Evolutionary conservation across 257 asterid genomes (phyloP).

Genomic region (Eucommia ulmoides): DNA sequence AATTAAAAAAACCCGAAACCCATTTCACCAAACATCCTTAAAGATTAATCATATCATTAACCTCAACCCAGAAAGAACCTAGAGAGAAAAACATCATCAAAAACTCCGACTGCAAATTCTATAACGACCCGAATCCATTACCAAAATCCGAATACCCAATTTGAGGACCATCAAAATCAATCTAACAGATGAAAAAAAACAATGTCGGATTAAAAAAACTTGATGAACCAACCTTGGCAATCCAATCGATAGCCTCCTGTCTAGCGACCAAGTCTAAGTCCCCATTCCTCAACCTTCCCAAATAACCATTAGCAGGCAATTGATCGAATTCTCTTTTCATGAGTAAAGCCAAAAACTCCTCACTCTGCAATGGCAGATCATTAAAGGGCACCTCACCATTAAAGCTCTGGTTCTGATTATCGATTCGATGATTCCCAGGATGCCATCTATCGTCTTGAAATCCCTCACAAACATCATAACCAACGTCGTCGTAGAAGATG

Average conservation of each 20-base stretch:
- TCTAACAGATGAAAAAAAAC: neutral
- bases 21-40: too few species aligned
- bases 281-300: slow-evolving; percentile 26
- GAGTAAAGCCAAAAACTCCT: slow-evolving; percentile 25
- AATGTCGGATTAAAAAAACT: neutral
- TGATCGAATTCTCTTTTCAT: slow-evolving; percentile 22
- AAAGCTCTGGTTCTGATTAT: slow-evolving; percentile 8
- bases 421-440: slow-evolving; percentile 13
- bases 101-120: too few species aligned
- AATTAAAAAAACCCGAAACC: slow-evolving; percentile 8
- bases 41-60: too few species aligned
- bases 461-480: slow-evolving; percentile 7
- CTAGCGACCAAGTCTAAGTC: slow-evolving; percentile 28
- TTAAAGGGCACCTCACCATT: slow-evolving; percentile 14
- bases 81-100: too few species aligned
- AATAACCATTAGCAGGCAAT: slow-evolving; percentile 30
- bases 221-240: slow-evolving; percentile 22
- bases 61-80: too few species aligned
- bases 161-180: neutral
- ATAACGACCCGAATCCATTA: neutral
- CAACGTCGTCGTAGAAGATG: slow-evolving; percentile 19
- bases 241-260: slow-evolving; percentile 31
- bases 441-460: slow-evolving; percentile 14
- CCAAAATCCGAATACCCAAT: neutral
- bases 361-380: too few species aligned